Evolutionary conservation across 1,284 basidiomycete genomes (phyloP).

Genomic region (Taiwanofungus camphoratus): DNA sequence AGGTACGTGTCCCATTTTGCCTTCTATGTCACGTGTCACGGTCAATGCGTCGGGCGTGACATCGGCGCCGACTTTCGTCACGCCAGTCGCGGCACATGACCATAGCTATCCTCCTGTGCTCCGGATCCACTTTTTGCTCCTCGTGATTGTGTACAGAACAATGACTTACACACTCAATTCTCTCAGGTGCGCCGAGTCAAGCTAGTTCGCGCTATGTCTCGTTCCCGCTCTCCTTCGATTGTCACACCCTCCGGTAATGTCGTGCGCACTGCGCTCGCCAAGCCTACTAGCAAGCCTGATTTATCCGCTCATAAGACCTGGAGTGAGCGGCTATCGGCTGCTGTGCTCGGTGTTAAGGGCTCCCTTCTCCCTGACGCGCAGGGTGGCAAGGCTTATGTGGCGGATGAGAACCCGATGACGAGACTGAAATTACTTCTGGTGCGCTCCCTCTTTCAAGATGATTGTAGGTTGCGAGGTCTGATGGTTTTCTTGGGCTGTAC

Average conservation of each 20-base stretch:
- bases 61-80: background rate
- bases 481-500: background rate
- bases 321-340: slow-evolving; percentile 41
- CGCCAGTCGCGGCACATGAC: background rate
- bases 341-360: slow-evolving; percentile 64
- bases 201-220: slow-evolving; percentile 27
- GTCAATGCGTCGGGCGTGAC: background rate
- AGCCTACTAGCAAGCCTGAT: slow-evolving; percentile 12
- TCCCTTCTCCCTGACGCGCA: slow-evolving; percentile 36
- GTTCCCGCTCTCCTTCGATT: slow-evolving; percentile 24
- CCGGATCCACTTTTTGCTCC: background rate
- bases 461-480: too few relatives aligned
- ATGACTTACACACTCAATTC: slow-evolving; percentile 8
- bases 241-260: slow-evolving; percentile 18
- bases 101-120: background rate
- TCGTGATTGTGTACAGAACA: slow-evolving; percentile 7
- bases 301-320: slow-evolving; percentile 25
- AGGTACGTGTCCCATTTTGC: slow-evolving; percentile 46
- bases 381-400: slow-evolving; percentile 34
- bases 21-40: background rate
- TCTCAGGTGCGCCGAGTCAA: slow-evolving; percentile 34
- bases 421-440: slow-evolving; percentile 88
- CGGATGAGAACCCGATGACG: slow-evolving; percentile 75
- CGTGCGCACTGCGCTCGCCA: slow-evolving; percentile 22
- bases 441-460: slow-evolving; percentile 29